phyloP scores from a whole-genome alignment of 2,329 filamentous ascomycete species.

The Zarea fungicola region DNA sequence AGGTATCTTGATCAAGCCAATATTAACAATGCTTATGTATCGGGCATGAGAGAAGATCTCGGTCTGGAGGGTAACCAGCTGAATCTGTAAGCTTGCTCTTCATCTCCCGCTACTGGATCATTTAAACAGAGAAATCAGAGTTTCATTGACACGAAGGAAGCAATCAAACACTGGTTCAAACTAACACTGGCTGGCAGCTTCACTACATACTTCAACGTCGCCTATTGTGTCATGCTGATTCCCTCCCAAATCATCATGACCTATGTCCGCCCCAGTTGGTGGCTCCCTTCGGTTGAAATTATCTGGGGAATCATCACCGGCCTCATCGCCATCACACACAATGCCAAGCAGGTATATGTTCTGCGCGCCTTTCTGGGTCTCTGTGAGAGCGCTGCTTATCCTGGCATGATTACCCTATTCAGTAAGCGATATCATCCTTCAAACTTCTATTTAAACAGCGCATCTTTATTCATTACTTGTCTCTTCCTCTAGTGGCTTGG shows the following conservation, averaged over 20 bases:
- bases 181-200: slow-evolving; percentile 17
- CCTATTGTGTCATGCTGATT: slow-evolving; percentile 47
- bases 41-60: slow-evolving; percentile 23
- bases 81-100: slow-evolving; percentile 9
- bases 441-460: not conserved
- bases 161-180: not conserved
- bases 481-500: slow-evolving; percentile 29
- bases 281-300: slow-evolving; percentile 32
- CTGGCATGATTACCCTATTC: slow-evolving; percentile 32
- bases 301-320: slow-evolving; percentile 24
- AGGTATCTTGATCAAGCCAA: slow-evolving; percentile 23
- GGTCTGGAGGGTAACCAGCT: slow-evolving; percentile 13
- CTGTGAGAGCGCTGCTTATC: slow-evolving; percentile 31
- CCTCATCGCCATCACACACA: slow-evolving; percentile 28
- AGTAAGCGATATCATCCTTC: slow-evolving; percentile 13
- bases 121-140: too few relatives aligned
- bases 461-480: too few relatives aligned
- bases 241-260: slow-evolving; percentile 34
- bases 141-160: too few relatives aligned
- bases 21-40: slow-evolving; percentile 23
- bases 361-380: slow-evolving; percentile 38
- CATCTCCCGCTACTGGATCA: not conserved
- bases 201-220: slow-evolving; percentile 49
- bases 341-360: slow-evolving; percentile 29
- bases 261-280: slow-evolving; percentile 31